Base-by-base conservation (phyloP, 305 asterid genomes). In the Rubia tinctorum region DNA sequence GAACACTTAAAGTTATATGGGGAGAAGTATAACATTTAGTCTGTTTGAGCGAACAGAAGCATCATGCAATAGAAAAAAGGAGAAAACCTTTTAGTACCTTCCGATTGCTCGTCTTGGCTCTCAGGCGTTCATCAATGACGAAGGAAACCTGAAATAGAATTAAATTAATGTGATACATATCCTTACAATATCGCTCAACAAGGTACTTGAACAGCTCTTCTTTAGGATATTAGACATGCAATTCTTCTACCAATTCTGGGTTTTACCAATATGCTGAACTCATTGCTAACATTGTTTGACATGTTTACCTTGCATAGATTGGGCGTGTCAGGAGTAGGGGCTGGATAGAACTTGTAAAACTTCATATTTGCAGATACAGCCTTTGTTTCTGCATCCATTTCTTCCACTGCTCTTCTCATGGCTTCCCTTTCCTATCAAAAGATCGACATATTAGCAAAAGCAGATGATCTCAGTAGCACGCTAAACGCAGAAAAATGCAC, bases 61-160 rank as follows among this genome's bases (percentile, higher is more conserved):
- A 61, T 2, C 40, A 62, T 53, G 22, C 23, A 49, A 58, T 63
- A 64, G 78, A 45, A 49, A 39, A 73, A 61, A 53, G 18, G 42
- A 44, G 60, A 76, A 73, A 70, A 58, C 43, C 75, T 49, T 40
- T 66, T 43, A 62, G 72, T 66, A 95, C 98, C 99, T 95, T 95
- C 85, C 91, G 91, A 63, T 88, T 78, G 83, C 84, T 61, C 77
- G 86, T 92, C 81, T 88, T 89, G 73, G 80, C 91, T 76, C 89
- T 82, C 77, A 95, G 76, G 62, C 99, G 97, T 75, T 95, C 99
- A 77, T 92, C 98, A 80, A 92, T 88, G 82, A 84, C 96, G 81
- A 95, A 92, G 75, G 79, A 79, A 74, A 95, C 93, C 99, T 92
- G 88, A 59, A 80, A 37, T 70, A 78, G 8, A 58, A 12, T 23